Percentiles rank a stretch among this genome's conserved stretches.
Conservation (phyloP, 805 yeast species). For the Candida endomychidarum region DNA sequence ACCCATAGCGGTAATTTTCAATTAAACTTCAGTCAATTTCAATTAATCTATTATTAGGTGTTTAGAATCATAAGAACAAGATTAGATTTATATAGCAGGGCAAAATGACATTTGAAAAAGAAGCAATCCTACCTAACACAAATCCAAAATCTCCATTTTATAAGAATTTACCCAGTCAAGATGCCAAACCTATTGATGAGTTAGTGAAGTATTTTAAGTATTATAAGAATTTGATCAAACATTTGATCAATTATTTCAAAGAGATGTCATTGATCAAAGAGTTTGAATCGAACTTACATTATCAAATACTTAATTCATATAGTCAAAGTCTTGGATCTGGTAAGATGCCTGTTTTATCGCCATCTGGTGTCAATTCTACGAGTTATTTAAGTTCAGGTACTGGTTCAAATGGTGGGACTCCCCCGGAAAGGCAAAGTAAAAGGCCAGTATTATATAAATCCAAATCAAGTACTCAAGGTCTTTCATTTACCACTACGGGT, state of each 20-base stretch:
- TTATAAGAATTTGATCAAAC: slow-evolving; percentile 41
- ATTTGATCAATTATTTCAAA: slow-evolving; percentile 36
- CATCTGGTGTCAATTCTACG: neutral
- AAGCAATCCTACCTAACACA: slow-evolving; percentile 30
- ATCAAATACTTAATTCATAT: slow-evolving; percentile 38
- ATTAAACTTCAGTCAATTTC: too few species aligned
- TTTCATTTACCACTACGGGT: slow-evolving; percentile 1
- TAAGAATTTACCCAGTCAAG: slow-evolving; percentile 37
- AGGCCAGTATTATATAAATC: slow-evolving; percentile 27
- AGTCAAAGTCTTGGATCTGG: slow-evolving; percentile 16
- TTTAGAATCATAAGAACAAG: neutral
- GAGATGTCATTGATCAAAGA: slow-evolving; percentile 51
- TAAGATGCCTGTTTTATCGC: neutral
- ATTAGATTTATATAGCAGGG: slow-evolving; percentile 2
- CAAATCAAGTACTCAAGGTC: slow-evolving; percentile 18
- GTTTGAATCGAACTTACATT: slow-evolving; percentile 37
- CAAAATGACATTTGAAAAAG: slow-evolving; percentile 13
- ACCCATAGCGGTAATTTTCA: neutral
- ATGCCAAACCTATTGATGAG: slow-evolving; percentile 40
- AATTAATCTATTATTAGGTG: neutral
- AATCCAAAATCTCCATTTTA: slow-evolving; percentile 39
- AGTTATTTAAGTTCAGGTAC: slow-evolving; percentile 7
- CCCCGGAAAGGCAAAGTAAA: slow-evolving; percentile 9
- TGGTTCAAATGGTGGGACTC: slow-evolving; percentile 10
- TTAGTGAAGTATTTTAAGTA: slow-evolving; percentile 38